Percentiles rank a stretch among this genome's conserved stretches.
These are phyloP conservation scores for Pythium volutum DNA, from an alignment of 352 stramenopile genomes.

Conservation along the genomic window DNA sequence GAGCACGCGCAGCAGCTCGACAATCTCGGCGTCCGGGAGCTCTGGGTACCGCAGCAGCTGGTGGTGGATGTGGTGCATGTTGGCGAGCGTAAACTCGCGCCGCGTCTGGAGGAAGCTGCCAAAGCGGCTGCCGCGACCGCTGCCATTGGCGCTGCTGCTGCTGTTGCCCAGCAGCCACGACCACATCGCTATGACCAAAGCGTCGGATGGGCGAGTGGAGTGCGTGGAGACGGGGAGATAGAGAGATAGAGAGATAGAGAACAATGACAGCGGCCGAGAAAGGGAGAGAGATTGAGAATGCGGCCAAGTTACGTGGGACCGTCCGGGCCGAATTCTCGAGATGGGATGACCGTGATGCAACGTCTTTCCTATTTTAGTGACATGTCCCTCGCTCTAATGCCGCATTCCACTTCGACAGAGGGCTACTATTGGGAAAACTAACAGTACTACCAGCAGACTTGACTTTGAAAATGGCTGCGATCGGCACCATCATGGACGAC, in stretches of 20 bases:
- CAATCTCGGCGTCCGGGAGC: slow-evolving; percentile 69
- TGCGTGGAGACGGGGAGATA: background rate
- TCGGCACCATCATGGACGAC: slow-evolving; percentile 7
- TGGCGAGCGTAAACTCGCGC: slow-evolving; percentile 62
- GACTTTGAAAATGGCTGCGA: background rate
- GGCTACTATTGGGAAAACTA: background rate
- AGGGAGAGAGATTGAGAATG: no score
- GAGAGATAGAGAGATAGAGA: background rate
- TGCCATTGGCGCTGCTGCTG: slow-evolving; percentile 4
- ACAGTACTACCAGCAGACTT: background rate
- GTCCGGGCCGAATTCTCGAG: background rate
- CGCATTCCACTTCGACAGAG: background rate
- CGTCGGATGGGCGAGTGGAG: background rate
- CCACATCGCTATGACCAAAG: slow-evolving; percentile 28
- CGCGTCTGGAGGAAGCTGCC: slow-evolving; percentile 19
- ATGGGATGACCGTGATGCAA: slow-evolving; percentile 24
- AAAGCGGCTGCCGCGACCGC: slow-evolving; percentile 21
- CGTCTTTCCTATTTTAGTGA: slow-evolving; percentile 15
- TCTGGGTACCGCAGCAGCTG: slow-evolving; percentile 55
- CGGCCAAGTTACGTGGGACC: background rate
- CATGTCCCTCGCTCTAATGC: slow-evolving; percentile 16
- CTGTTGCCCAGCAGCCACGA: slow-evolving; percentile 37
- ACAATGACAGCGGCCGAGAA: no score
- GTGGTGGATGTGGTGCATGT: slow-evolving; percentile 72
- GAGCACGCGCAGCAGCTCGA: slow-evolving; percentile 78